Evolutionary conservation across 2,329 filamentous ascomycete genomes (phyloP).

Genomic region (Tolypocladium amazonense): DNA sequence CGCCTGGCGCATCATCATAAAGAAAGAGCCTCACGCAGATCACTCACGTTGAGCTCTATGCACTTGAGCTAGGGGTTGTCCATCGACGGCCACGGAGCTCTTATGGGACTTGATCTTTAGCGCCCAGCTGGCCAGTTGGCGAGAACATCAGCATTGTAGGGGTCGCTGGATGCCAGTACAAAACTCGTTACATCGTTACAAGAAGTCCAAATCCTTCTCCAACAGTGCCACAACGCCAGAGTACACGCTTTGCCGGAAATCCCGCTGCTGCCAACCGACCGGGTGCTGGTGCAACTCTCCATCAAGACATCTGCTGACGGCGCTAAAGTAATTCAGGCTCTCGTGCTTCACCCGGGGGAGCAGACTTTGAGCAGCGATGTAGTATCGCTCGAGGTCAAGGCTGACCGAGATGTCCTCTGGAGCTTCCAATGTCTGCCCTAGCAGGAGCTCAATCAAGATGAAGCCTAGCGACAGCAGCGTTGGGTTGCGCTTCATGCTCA

Average conservation of each 20-base stretch:
- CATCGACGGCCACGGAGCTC: too few species aligned
- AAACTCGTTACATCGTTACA: not conserved
- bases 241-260: constrained; percentile 6
- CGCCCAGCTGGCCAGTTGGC: too few species aligned
- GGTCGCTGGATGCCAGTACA: too few species aligned
- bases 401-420: not conserved
- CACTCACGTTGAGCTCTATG: too few species aligned
- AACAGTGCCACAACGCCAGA: constrained; percentile 4
- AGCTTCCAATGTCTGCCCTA: constrained; percentile 3
- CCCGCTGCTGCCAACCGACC: constrained; percentile 2
- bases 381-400: not conserved
- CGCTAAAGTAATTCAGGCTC: constrained; percentile 8
- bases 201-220: constrained; percentile 4
- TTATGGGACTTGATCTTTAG: too few species aligned
- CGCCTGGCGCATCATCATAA: too few species aligned
- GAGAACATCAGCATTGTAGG: not conserved
- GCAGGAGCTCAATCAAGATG: constrained; percentile 10
- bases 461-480: constrained; percentile 9
- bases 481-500: not conserved
- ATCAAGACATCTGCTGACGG: constrained; percentile 8
- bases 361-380: not conserved
- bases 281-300: constrained; percentile 2
- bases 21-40: too few species aligned
- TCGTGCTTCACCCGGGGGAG: not conserved
- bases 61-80: too few species aligned